Evolutionary conservation across 495 filamentous ascomycete genomes (phyloP), one percentile per base, ranked within the genome.

Genomic region (Penicillium steckii): DNA sequence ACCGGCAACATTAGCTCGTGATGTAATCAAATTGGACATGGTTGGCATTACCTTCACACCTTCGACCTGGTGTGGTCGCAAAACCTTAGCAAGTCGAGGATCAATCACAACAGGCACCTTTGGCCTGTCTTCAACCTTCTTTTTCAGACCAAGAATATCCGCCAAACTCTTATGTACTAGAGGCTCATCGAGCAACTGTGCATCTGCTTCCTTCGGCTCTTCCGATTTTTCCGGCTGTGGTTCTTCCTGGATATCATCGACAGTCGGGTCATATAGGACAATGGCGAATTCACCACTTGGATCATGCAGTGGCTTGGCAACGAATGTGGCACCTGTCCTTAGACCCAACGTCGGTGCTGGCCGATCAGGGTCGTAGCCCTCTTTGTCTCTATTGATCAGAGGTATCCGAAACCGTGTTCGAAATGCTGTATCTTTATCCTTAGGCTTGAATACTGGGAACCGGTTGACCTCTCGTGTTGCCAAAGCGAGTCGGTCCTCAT

Each of bases 21-120:
- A 6, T 8, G 22, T 8, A 15, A 2, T 40, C 38, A 15, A 8
- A 15, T 2, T 18, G 9, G 32, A 4, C 9, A 22, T n/a, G 12
- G 9, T 33, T 8, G 8, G 33, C 23, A 21, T 38, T 69, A 82
- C 80, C 76, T 96, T 96, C 37, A 99, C 94, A 66, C 94, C 94
- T 67, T 97, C 94, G 32, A 99, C 87, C 70, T 99, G 94, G 86
- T 99, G 94, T 7, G 94, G 94, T 24, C 94, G 84, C 22, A 99
- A 72, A 21, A 97, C 89, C 67, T 97, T 97, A 43, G 90, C 84
- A 23, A 99, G 72, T 62, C 79, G 84, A 10, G 94, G 94, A 70
- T 99, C 94, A 60, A 99, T 97, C 26, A 99, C 94, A 12, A 99
- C 94, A 1, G 94, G 94, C 3, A 99, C 93, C 59, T 89, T 87